These are phyloP conservation scores for Acacia melanoxylon DNA, from an alignment of 306 rosid species.

Conservation along the genomic window DNA sequence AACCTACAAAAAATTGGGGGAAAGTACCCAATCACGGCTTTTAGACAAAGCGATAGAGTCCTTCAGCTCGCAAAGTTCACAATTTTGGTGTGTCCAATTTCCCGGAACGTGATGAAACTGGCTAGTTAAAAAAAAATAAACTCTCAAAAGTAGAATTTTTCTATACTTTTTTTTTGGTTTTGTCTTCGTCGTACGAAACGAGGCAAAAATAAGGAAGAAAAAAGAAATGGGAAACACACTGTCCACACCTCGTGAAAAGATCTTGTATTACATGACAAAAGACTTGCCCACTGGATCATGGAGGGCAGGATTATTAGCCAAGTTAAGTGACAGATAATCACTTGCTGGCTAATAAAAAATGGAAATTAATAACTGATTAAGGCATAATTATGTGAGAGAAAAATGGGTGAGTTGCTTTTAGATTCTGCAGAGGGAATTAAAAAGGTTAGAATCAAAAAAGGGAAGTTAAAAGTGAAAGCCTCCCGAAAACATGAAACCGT, in stretches of 20 bases:
- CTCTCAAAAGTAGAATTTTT: not conserved
- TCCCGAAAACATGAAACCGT: conserved; percentile 6
- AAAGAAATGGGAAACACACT: conserved; percentile 20
- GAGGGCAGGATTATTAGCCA: not conserved
- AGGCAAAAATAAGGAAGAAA: not conserved
- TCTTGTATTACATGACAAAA: conserved; percentile 59
- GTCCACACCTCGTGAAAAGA: conserved; percentile 47
- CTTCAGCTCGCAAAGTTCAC: conserved; percentile 29
- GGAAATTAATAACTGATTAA: not conserved
- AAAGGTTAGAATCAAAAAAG: not conserved
- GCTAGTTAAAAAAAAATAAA: conserved; percentile 9
- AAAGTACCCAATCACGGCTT: not conserved
- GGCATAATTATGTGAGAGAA: conserved; percentile 11
- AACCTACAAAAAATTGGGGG: conserved; percentile 6
- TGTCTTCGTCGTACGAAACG: conserved; percentile 19
- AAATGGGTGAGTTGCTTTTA: conserved; percentile 28
- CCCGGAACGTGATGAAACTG: conserved; percentile 41
- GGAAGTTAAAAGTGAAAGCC: conserved; percentile 26
- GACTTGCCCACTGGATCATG: conserved; percentile 35
- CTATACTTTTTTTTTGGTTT: not conserved
- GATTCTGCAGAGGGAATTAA: conserved; percentile 17
- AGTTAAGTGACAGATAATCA: not conserved
- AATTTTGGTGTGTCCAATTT: conserved; percentile 37
- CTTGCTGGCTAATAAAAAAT: conserved; percentile 2
- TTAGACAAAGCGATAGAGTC: conserved; percentile 1